Percentiles rank a stretch among this genome's conserved stretches.
Conservation (phyloP, 129 eudicot species). For the Tanacetum coccineum region DNA sequence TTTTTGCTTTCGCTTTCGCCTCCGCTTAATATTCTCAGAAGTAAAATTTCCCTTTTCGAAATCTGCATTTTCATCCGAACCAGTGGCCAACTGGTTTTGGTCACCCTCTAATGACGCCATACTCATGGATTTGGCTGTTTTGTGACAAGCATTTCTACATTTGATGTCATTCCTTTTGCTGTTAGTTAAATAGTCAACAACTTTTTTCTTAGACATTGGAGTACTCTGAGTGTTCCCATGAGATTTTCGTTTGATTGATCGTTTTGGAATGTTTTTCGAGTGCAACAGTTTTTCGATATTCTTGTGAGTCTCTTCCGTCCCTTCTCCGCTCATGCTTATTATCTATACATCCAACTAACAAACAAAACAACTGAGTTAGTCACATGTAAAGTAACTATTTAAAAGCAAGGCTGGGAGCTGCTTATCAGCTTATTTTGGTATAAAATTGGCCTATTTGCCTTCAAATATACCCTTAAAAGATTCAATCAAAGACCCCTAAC, state of each 20-base stretch:
- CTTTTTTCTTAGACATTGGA: slow-evolving; percentile 33
- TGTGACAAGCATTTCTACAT: slow-evolving; percentile 35
- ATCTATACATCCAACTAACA: slow-evolving; percentile 29
- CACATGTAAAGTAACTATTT: slow-evolving; percentile 2
- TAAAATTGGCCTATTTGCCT: too few relatives aligned
- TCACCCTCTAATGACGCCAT: slow-evolving; percentile 30
- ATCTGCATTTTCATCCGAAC: slow-evolving; percentile 26
- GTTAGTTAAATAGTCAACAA: slow-evolving; percentile 26
- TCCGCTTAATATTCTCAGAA: slow-evolving; percentile 36
- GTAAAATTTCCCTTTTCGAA: slow-evolving; percentile 23
- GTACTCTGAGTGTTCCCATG: slow-evolving; percentile 27
- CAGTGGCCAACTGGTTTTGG: slow-evolving; percentile 23
- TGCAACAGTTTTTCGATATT: slow-evolving; percentile 27
- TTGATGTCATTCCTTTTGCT: slow-evolving; percentile 29
- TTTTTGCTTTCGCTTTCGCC: slow-evolving; percentile 42
- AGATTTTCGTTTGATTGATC: slow-evolving; percentile 35
- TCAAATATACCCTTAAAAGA: too few relatives aligned
- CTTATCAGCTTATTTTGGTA: too few relatives aligned
- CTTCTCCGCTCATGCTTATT: slow-evolving; percentile 42
- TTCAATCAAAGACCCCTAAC: too few relatives aligned
- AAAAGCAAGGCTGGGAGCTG: not conserved
- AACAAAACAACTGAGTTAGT: slow-evolving; percentile 11
- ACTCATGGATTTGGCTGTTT: slow-evolving; percentile 32
- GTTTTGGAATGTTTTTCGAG: slow-evolving; percentile 36
- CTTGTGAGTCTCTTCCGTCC: slow-evolving; percentile 26